A percentile compares a stretch with the other conserved stretches of the same genome.
phyloP scores from a whole-genome alignment of 1,284 basidiomycete species.

The Schizophyllum commune region DNA sequence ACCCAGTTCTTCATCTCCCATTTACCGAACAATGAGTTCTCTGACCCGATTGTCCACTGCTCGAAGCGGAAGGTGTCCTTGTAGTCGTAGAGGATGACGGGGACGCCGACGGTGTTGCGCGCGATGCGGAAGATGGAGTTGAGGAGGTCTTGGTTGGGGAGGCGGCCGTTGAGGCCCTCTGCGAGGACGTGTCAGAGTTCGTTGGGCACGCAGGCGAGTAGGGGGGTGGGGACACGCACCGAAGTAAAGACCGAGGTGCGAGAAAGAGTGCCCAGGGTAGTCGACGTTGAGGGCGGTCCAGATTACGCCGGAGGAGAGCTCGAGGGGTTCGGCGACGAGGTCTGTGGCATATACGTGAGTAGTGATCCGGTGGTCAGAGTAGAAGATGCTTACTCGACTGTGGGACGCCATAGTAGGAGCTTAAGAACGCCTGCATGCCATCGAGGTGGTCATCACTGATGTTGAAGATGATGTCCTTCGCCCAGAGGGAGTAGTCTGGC shows the following conservation, averaged over 20 bases:
- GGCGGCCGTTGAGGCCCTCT: conserved; percentile 93
- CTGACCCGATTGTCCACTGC: too few species aligned
- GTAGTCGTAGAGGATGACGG: conserved; percentile 74
- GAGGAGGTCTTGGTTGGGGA: conserved; percentile 94
- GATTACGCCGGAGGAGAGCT: conserved; percentile 69
- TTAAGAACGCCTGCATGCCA: conserved; percentile 90
- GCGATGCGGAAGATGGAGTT: conserved; percentile 79
- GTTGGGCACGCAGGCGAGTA: background rate
- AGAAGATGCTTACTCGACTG: conserved; percentile 49
- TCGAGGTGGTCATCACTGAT: conserved; percentile 85
- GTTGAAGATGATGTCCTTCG: conserved; percentile 89
- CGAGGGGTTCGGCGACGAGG: conserved; percentile 55
- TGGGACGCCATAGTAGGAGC: conserved; percentile 66
- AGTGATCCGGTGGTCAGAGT: background rate
- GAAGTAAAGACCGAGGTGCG: conserved; percentile 86
- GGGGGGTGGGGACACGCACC: conserved; percentile 39
- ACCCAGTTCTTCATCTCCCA: conserved; percentile 27
- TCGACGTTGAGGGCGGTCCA: conserved; percentile 96
- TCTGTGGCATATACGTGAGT: conserved; percentile 24
- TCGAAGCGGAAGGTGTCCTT: conserved; percentile 32
- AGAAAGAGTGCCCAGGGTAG: conserved; percentile 95
- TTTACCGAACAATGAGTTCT: background rate
- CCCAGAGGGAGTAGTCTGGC: conserved; percentile 84
- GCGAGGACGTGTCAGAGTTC: background rate
- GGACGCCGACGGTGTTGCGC: conserved; percentile 62